Base-by-base conservation (phyloP, 192 early-diverging fungal genomes). In the Helicostylum pulchrum region DNA sequence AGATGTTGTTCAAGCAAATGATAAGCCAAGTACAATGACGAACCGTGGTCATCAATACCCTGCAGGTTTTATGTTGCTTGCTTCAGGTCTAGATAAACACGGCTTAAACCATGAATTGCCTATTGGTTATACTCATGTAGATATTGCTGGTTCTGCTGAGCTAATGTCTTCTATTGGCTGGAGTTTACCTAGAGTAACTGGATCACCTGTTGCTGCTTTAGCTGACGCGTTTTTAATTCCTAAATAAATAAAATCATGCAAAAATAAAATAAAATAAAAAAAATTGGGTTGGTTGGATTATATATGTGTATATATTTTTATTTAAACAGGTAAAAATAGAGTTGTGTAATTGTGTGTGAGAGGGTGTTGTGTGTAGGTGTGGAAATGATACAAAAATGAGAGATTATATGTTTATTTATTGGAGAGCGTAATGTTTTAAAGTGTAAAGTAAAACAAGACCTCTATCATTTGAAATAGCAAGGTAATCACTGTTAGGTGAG, bases 401-500 rank as follows among this genome's bases (percentile, higher is more conserved):
- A 26, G 26, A 26, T 26, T 39, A 39, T 39, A 39, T 39, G 36
- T 12, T 48, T 48, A 17, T 48, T 62, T 62, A 50, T 62, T 70
- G 20, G 20, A 70, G 55, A 31, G 68, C 53, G 59, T 83, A 92
- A 74, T 90, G 83, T 36, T 80, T 83, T 15, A 97, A 62, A 32
- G 88, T 80, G 70, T 94, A 97, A 36, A 99, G 79, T 50, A 95
- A 67, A 3, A 91, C 95, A 62, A 88, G 91, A 14, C 97, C 97
- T 64, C 86, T 90, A 58, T 88, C 90, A 68, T 97, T 97, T 23
- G 95, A 95, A 52, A 93, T 83, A 7, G 92, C 92, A 46, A 99
- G 64, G 60, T 91, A 97, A 5, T 92, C 93, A 45, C 94, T 92
- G 44, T 86, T 78, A n/a, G 93, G 92, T n/a, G 94, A 97, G 67